phyloP scores from a whole-genome alignment of 1,139 yeast genomes.

The Yamadazyma buinensis region DNA sequence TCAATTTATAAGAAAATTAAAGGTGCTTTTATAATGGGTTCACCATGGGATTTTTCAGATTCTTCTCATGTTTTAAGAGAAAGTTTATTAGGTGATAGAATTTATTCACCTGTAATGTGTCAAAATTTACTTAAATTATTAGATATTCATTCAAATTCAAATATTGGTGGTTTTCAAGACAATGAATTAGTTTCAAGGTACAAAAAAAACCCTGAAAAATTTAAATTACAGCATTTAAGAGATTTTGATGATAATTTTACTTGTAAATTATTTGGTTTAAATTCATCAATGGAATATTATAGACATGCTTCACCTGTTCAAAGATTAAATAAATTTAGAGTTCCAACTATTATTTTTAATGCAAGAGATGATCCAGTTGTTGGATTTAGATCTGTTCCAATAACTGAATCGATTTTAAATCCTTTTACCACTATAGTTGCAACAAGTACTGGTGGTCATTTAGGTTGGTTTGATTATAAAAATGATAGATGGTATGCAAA shows the following conservation, averaged over 20 bases:
- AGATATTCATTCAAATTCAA: constrained; percentile 37
- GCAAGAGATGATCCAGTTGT: constrained; percentile 58
- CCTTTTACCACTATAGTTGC: constrained; percentile 66
- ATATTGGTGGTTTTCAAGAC: constrained; percentile 16
- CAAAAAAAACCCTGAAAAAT: constrained; percentile 30
- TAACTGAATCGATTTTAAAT: constrained; percentile 54
- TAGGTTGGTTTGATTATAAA: constrained; percentile 52
- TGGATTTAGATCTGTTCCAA: constrained; percentile 55
- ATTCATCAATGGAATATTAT: constrained; percentile 52
- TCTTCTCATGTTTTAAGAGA: constrained; percentile 42
- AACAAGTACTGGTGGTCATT: constrained; percentile 85
- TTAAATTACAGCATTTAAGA: constrained; percentile 26
- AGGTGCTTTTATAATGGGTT: constrained; percentile 47
- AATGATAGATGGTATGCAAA: constrained; percentile 53
- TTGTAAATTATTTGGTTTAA: constrained; percentile 51
- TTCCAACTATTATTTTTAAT: constrained; percentile 49
- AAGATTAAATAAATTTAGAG: constrained; percentile 46
- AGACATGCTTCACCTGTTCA: constrained; percentile 50
- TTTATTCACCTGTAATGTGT: constrained; percentile 54
- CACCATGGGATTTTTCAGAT: constrained; percentile 57
- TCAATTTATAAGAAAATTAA: constrained; percentile 34
- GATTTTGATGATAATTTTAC: constrained; percentile 55
- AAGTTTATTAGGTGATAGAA: constrained; percentile 38
- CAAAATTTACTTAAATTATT: constrained; percentile 44
- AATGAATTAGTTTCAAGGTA: constrained; percentile 27